These are phyloP conservation scores for Zygoascus biomembranicola DNA, from an alignment of 805 yeast genomes.

Conservation along the genomic window DNA sequence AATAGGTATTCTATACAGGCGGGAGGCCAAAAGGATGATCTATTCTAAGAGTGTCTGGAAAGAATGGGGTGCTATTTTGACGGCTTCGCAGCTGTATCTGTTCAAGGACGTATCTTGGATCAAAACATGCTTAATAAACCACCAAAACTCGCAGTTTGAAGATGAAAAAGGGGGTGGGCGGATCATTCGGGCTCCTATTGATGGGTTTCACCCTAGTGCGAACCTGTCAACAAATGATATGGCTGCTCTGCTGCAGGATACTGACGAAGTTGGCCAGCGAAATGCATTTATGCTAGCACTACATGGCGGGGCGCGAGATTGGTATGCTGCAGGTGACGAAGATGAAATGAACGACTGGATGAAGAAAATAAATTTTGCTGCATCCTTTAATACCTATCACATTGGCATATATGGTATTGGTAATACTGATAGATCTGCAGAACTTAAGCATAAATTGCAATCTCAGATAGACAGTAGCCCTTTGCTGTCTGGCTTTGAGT, in stretches of 20 bases:
- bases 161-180: background rate
- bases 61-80: conserved; percentile 36
- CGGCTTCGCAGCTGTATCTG: conserved; percentile 33
- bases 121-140: conserved; percentile 11
- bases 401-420: conserved; percentile 20
- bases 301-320: conserved; percentile 26
- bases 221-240: conserved; percentile 32
- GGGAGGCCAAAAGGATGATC: conserved; percentile 27
- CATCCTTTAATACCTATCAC: conserved; percentile 38
- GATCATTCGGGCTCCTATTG: conserved; percentile 27
- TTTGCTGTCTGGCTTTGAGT: background rate
- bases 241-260: conserved; percentile 29
- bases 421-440: background rate
- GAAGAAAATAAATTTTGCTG: conserved; percentile 42
- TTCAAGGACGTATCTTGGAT: conserved; percentile 34
- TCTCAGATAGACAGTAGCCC: background rate
- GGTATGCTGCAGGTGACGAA: conserved; percentile 36
- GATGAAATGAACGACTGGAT: conserved; percentile 55
- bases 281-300: conserved; percentile 26
- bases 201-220: conserved; percentile 31
- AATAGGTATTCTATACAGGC: conserved; percentile 29
- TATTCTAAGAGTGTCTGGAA: conserved; percentile 28
- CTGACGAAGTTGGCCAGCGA: conserved; percentile 5
- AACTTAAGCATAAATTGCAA: background rate
- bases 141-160: background rate